Evolutionary conservation across 1,284 basidiomycete genomes (phyloP).

Genomic region (Pseudomicrostroma phylloplanum): DNA sequence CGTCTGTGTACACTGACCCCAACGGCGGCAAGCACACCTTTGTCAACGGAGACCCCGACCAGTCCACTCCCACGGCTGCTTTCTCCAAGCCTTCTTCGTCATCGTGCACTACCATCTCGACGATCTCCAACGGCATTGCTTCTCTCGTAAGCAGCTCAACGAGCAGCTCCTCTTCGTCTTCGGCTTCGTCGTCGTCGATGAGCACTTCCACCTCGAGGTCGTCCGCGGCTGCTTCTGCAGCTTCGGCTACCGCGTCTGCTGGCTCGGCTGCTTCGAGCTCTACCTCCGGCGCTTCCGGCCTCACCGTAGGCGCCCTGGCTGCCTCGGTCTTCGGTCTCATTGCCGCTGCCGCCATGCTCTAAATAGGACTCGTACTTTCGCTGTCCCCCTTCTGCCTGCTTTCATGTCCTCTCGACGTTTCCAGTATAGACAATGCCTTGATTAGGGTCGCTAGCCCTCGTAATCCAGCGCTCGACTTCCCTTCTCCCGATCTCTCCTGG

Average conservation of each 20-base stretch:
- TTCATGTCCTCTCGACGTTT: too few species aligned
- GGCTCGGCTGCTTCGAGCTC: not conserved
- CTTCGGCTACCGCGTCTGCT: slow-evolving; percentile 5
- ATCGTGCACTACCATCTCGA: slow-evolving; percentile 31
- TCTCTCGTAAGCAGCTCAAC: slow-evolving; percentile 21
- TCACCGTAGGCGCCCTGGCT: not conserved
- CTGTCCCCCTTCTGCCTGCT: too few species aligned
- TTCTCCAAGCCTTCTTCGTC: slow-evolving; percentile 43
- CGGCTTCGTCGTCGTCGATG: not conserved
- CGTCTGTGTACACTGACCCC: slow-evolving; percentile 27
- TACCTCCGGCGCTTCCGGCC: not conserved
- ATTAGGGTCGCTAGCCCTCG: too few species aligned
- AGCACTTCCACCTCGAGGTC: not conserved
- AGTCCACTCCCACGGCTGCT: slow-evolving; percentile 40
- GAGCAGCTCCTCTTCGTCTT: slow-evolving; percentile 14
- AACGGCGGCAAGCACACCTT: slow-evolving; percentile 31
- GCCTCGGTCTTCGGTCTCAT: slow-evolving; percentile 8
- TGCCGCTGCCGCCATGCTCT: slow-evolving; percentile 10
- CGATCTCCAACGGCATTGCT: slow-evolving; percentile 43
- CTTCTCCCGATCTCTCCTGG: too few species aligned
- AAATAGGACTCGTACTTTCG: not conserved
- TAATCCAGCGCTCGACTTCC: too few species aligned
- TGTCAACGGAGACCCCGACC: slow-evolving; percentile 42
- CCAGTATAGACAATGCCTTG: too few species aligned
- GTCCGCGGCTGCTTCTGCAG: not conserved